Percentiles rank a stretch among this genome's conserved stretches.
phyloP scores from a whole-genome alignment of 1,284 basidiomycete genomes.

The Melampsora abietis-canadensis region DNA sequence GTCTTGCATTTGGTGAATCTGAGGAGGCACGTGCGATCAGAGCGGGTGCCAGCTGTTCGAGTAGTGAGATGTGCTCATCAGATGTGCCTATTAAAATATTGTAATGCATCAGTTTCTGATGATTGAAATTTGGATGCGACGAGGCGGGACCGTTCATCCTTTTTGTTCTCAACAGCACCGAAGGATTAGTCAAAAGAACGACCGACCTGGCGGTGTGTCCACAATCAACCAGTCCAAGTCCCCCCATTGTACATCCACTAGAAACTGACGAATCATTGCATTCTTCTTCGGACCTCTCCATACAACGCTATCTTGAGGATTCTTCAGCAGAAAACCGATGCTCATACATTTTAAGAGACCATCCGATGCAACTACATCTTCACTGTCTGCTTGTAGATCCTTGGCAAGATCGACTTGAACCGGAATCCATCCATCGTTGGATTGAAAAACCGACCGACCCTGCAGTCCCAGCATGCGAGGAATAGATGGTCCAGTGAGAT shows the following conservation, averaged over 20 bases:
- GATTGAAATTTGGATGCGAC: neutral
- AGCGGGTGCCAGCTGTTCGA: conserved; percentile 86
- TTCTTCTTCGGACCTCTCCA: conserved; percentile 99
- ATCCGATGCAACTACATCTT: conserved; percentile 27
- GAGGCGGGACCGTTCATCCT: neutral
- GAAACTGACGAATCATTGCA: conserved; percentile 97
- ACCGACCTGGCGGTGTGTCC: conserved; percentile 90
- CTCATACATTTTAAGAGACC: conserved; percentile 83
- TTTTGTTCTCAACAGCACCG: neutral
- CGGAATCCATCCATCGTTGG: conserved; percentile 94
- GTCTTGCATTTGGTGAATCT: conserved; percentile 27
- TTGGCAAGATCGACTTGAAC: conserved; percentile 62
- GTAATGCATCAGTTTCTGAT: neutral
- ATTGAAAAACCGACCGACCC: conserved; percentile 77
- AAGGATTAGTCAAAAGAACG: neutral
- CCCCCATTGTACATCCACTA: conserved; percentile 94
- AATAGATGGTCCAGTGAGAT: conserved; percentile 93
- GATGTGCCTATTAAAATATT: conserved; percentile 65
- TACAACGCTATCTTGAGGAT: conserved; percentile 85
- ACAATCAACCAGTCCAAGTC: conserved; percentile 92
- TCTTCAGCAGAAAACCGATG: conserved; percentile 88
- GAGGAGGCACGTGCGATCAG: conserved; percentile 42
- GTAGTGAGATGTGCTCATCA: conserved; percentile 92
- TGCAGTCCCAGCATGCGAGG: conserved; percentile 96
- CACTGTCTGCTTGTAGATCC: conserved; percentile 18